Evolutionary conservation across 2,329 filamentous ascomycete species (phyloP).

Genomic region (Hortaea sp.): DNA sequence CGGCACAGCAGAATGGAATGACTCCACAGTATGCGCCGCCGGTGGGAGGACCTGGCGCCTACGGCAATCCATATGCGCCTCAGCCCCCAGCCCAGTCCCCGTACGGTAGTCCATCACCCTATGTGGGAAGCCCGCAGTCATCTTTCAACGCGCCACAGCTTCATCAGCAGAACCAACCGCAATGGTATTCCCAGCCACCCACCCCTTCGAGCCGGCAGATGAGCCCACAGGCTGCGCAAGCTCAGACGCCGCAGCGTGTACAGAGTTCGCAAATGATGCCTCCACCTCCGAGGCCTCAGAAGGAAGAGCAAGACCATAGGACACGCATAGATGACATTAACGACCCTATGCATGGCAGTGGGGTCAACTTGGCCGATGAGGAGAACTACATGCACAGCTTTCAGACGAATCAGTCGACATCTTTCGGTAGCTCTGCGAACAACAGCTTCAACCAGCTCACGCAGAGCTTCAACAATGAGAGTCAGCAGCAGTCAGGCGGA

Average conservation of each 20-base stretch:
- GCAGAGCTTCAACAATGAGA: conserved; percentile 31
- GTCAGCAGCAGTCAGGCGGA: conserved; percentile 17
- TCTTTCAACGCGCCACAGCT: conserved; percentile 24
- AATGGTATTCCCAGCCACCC: conserved; percentile 11
- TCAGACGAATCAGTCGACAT: conserved; percentile 29
- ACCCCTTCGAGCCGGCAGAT: conserved; percentile 5
- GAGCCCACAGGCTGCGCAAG: conserved; percentile 6
- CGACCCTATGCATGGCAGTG: conserved; percentile 74
- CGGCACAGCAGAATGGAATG: conserved; percentile 39
- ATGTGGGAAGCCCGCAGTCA: conserved; percentile 16
- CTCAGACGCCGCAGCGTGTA: neutral
- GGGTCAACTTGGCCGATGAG: conserved; percentile 78
- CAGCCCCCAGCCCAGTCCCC: conserved; percentile 21
- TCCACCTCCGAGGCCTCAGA: conserved; percentile 49
- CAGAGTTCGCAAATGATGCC: conserved; percentile 38
- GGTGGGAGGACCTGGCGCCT: conserved; percentile 15
- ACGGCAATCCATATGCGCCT: conserved; percentile 30
- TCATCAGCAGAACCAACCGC: conserved; percentile 13
- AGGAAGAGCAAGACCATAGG: conserved; percentile 48
- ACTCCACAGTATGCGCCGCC: conserved; percentile 28
- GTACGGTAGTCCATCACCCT: conserved; percentile 17
- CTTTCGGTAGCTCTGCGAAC: conserved; percentile 37
- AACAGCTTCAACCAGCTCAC: conserved; percentile 37
- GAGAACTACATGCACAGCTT: conserved; percentile 62
- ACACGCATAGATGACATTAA: conserved; percentile 62